phyloP scores from a whole-genome alignment of 2,329 filamentous ascomycete genomes.

The Pseudogymnoascus sp. region DNA sequence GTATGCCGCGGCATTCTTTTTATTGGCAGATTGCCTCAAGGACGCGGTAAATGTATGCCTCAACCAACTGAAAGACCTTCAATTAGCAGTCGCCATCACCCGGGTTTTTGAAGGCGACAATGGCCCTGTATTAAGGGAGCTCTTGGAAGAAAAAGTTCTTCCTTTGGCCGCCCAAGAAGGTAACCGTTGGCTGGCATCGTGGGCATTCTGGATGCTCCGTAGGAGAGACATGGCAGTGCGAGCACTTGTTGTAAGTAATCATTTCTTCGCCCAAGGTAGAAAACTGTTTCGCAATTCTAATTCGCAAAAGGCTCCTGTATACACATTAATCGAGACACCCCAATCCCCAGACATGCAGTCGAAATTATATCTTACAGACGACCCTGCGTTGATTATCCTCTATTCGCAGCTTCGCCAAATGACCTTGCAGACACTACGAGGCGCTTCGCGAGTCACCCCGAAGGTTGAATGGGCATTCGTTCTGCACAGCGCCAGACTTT shows the following conservation, averaged over 20 bases:
- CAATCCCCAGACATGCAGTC: conserved; percentile 61
- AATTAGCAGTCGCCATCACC: conserved; percentile 80
- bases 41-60: conserved; percentile 82
- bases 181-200: conserved; percentile 88
- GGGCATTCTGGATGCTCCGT: conserved; percentile 89
- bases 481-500: conserved; percentile 73
- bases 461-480: conserved; percentile 83
- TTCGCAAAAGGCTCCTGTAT: conserved; percentile 58
- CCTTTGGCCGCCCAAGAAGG: conserved; percentile 69
- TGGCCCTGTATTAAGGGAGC: conserved; percentile 60
- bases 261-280: not conserved
- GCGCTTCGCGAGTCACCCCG: conserved; percentile 72
- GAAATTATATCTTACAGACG: conserved; percentile 77
- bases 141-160: conserved; percentile 74
- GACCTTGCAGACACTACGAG: conserved; percentile 72
- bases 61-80: conserved; percentile 78
- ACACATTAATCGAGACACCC: conserved; percentile 61
- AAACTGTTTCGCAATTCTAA: conserved; percentile 15
- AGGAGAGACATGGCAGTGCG: conserved; percentile 77
- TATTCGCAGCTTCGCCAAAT: conserved; percentile 79
- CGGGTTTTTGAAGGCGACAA: conserved; percentile 83
- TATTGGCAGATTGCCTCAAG: conserved; percentile 74
- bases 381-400: conserved; percentile 78
- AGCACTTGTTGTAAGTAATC: conserved; percentile 59
- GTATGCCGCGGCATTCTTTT: conserved; percentile 93